phyloP scores from a whole-genome alignment of 2,329 filamentous ascomycete species.

The Aspergillus sp. region DNA sequence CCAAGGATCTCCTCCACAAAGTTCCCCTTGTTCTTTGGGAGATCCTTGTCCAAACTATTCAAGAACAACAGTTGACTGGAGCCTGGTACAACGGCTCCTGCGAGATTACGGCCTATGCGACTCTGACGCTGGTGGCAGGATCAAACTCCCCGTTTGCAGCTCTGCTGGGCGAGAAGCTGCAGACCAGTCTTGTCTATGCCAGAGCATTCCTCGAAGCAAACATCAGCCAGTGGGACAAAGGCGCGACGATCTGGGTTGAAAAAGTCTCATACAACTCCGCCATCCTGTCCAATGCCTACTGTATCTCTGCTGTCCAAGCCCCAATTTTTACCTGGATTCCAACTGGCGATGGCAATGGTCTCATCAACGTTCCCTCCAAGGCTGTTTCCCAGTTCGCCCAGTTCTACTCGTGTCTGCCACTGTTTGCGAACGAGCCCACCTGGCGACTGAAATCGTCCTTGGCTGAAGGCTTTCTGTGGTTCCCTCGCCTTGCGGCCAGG shows the following conservation, averaged over 20 bases:
- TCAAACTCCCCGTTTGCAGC: not conserved
- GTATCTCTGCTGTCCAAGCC: conserved; percentile 18
- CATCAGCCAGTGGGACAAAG: not conserved
- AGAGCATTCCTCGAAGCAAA: not conserved
- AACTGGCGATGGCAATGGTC: conserved; percentile 1
- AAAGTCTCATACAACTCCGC: conserved; percentile 4
- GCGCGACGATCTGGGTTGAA: conserved; percentile 1
- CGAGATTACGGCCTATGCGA: conserved; percentile 1
- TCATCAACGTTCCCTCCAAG: not conserved
- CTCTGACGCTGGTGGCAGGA: conserved; percentile 1
- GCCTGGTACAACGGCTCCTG: not conserved
- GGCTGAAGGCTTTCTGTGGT: conserved; percentile 6
- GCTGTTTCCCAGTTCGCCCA: not conserved
- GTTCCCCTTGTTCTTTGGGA: not conserved
- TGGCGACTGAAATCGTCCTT: not conserved
- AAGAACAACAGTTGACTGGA: not conserved
- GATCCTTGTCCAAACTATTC: not conserved
- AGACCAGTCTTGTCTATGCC: not conserved
- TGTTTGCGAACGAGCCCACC: not conserved
- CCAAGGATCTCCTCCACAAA: not conserved
- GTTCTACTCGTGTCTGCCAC: conserved; percentile 3
- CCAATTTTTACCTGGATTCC: conserved; percentile 7
- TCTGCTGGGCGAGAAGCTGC: not conserved
- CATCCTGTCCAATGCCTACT: conserved; percentile 18
- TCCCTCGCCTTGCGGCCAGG: not conserved